These are phyloP conservation scores for Sporopachydermia cereana DNA, from an alignment of 1,139 yeast genomes.

Conservation along the genomic window DNA sequence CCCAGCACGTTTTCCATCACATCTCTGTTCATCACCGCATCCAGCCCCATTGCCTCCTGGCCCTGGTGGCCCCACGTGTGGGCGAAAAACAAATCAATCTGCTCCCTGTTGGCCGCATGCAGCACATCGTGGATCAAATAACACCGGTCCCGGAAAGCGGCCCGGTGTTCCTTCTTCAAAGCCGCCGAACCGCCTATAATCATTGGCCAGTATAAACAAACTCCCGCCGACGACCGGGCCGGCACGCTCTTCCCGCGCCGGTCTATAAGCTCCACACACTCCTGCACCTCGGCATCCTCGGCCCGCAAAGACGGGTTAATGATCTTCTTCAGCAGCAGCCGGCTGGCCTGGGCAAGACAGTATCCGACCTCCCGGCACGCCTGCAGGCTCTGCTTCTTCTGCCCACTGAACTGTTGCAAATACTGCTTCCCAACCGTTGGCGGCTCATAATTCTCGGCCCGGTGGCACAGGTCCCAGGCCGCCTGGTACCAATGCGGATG, in stretches of 20 bases:
- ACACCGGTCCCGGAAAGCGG: neutral
- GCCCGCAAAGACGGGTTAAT: neutral
- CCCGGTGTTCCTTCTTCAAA: neutral
- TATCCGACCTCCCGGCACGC: neutral
- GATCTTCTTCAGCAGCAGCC: neutral
- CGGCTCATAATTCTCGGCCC: neutral
- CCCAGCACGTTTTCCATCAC: constrained; percentile 2
- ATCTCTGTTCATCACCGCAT: neutral
- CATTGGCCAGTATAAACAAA: constrained; percentile 3
- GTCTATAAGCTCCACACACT: neutral
- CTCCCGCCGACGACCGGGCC: neutral
- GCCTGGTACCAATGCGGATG: constrained; percentile 5
- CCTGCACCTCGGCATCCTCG: neutral
- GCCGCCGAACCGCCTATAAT: constrained; percentile 1
- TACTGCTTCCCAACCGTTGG: neutral
- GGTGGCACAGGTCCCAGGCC: neutral
- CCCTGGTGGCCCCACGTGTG: neutral
- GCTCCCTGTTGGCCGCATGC: neutral
- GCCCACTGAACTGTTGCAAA: neutral
- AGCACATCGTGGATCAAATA: neutral
- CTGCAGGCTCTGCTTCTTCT: neutral
- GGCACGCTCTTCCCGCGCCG: neutral
- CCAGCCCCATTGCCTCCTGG: neutral
- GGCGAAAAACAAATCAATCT: neutral
- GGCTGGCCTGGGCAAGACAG: constrained; percentile 1